These are phyloP conservation scores for Termitomyces sp. DNA, from an alignment of 768 basidiomycete genomes.

Conservation along the genomic window DNA sequence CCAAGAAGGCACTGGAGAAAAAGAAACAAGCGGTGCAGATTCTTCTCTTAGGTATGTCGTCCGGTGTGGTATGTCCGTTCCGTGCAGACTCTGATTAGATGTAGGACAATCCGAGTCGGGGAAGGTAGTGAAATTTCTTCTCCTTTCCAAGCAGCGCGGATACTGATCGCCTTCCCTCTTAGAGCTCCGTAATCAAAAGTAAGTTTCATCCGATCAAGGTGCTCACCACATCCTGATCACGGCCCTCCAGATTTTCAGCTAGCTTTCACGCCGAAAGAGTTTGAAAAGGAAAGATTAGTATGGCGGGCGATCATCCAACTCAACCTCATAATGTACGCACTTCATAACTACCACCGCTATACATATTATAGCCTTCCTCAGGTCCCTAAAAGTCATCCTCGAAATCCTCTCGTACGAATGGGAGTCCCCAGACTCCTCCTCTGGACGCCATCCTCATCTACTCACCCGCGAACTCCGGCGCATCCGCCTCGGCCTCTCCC, in stretches of 20 bases:
- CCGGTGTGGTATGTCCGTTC: not conserved
- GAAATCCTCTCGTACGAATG: slow-evolving; percentile 47
- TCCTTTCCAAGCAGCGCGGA: no score
- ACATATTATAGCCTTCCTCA: slow-evolving; percentile 12
- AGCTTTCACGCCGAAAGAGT: slow-evolving; percentile 56
- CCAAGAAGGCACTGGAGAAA: slow-evolving; percentile 41
- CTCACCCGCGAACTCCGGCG: slow-evolving; percentile 24
- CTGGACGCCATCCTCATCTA: slow-evolving; percentile 14
- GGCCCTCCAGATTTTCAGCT: slow-evolving; percentile 57
- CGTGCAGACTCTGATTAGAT: not conserved
- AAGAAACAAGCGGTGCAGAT: slow-evolving; percentile 49
- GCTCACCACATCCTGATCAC: not conserved
- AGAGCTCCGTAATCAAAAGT: slow-evolving; percentile 52
- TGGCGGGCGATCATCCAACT: slow-evolving; percentile 68
- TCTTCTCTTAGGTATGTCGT: slow-evolving; percentile 39
- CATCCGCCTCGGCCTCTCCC: slow-evolving; percentile 30
- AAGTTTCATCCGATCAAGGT: not conserved
- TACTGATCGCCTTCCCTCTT: not conserved
- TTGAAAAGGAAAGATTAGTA: slow-evolving; percentile 47
- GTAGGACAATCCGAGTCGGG: slow-evolving; percentile 61
- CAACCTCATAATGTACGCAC: slow-evolving; percentile 55
- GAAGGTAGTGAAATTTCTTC: slow-evolving; percentile 27
- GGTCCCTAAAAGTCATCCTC: slow-evolving; percentile 54
- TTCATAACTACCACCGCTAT: no score
- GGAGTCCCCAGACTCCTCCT: slow-evolving; percentile 16